Base-by-base conservation (phyloP, 805 yeast genomes). In the Pichia nanzhaoensis region DNA sequence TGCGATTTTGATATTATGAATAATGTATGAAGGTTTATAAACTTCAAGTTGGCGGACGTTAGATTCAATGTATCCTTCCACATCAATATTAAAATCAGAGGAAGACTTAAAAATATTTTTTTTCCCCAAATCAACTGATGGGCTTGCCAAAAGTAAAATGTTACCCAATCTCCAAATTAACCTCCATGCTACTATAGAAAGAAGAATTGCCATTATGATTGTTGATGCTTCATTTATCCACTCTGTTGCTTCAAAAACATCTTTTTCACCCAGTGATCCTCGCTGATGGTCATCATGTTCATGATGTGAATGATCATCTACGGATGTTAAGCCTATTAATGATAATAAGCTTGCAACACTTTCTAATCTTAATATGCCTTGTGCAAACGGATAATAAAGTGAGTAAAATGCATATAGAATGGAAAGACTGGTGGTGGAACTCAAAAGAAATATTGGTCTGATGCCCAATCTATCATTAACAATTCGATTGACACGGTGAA, bases 61-160 rank as follows among this genome's bases (percentile, higher is more conserved):
- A 37, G 69, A 71, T n/a, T 60, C 61, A 5, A 84, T 69, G 4
- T 64, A 55, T 0, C 65, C 47, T 41, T 41, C 67, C 47, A 42
- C 57, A 22, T 67, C 68, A 8, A 19, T 3, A 4, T 13, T 27
- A 18, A 5, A 14, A 5, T 16, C 27, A 30, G 4, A 22, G 3
- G 27, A 13, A 24, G 28, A 24, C 10, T 24, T 24, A 10, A 7
- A 24, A 3, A 10, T 13, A 19, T 18, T 19, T 7, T 16, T 39
- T 7, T 39, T 28, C 13, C 79, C 59, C 45, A 39, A 55, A 18
- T 68, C 68, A 45, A 63, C 63, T 43, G 64, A 68, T 2, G 85
- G 85, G 46, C 70, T 76, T 12, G 78, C 71, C 21, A 81, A 56
- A 28, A 81, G 56, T 18, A 81, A 63, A 9, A 78, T 70, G 3